Conservation (phyloP, 108 stramenopile species). For the Epipyxis sp. region DNA sequence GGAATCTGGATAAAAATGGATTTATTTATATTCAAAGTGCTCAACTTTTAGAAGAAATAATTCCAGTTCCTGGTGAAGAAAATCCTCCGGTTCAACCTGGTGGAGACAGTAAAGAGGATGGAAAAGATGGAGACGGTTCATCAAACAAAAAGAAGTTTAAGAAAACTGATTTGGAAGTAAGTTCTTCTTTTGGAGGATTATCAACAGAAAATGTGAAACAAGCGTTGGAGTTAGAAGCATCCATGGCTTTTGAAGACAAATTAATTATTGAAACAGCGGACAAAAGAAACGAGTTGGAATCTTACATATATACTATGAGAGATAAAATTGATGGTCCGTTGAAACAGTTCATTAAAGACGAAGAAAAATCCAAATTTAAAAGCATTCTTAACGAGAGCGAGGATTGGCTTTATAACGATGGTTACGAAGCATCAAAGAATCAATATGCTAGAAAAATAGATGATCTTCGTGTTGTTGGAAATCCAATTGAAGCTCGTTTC, state of each 20-base stretch:
- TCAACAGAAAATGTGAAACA: conserved; percentile 71
- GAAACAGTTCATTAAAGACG: conserved; percentile 70
- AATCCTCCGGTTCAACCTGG: conserved; percentile 5
- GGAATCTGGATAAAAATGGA: conserved; percentile 25
- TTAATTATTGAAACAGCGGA: conserved; percentile 87
- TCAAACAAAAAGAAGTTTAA: conserved; percentile 21
- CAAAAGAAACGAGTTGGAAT: conserved; percentile 95
- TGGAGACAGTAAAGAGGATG: conserved; percentile 30
- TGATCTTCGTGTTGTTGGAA: conserved; percentile 75
- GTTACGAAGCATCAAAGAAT: conserved; percentile 90
- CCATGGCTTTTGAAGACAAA: conserved; percentile 79
- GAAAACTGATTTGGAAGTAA: conserved; percentile 35
- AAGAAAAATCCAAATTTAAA: conserved; percentile 69
- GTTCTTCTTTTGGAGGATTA: conserved; percentile 54
- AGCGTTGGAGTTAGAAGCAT: conserved; percentile 72
- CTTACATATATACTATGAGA: conserved; percentile 96
- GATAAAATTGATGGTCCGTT: conserved; percentile 83
- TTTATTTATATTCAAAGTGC: conserved; percentile 50
- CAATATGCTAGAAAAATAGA: conserved; percentile 77
- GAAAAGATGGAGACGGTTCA: conserved; percentile 22
- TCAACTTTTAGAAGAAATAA: conserved; percentile 92
- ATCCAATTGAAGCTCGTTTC: conserved; percentile 77
- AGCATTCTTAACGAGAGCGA: conserved; percentile 70
- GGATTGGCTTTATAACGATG: conserved; percentile 96
- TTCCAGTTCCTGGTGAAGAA: conserved; percentile 46